Conservation (phyloP, 768 basidiomycete species). For the Russula olivacea region DNA sequence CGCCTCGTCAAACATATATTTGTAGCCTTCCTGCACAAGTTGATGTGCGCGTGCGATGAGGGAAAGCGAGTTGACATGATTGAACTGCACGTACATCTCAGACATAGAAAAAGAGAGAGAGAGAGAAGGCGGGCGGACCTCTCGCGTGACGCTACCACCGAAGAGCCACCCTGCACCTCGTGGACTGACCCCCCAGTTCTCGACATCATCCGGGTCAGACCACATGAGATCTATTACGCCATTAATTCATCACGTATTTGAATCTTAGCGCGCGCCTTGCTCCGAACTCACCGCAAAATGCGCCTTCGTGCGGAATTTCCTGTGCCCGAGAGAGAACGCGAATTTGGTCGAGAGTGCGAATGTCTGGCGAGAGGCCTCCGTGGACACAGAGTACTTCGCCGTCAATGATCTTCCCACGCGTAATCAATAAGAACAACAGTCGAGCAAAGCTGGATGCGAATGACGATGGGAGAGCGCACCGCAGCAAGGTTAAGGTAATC, state of each 20-base stretch:
- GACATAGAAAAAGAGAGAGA: not conserved
- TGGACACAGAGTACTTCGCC: slow-evolving; percentile 91
- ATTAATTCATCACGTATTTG: not conserved
- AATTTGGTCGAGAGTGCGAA: slow-evolving; percentile 91
- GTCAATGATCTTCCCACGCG: slow-evolving; percentile 74
- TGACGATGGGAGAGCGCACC: slow-evolving; percentile 39
- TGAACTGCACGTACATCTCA: slow-evolving; percentile 52
- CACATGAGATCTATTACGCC: slow-evolving; percentile 80
- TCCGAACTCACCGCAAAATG: slow-evolving; percentile 71
- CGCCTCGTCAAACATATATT: slow-evolving; percentile 92
- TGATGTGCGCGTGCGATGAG: slow-evolving; percentile 96
- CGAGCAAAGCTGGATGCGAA: not conserved
- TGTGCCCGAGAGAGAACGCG: slow-evolving; percentile 90
- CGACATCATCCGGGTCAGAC: slow-evolving; percentile 94
- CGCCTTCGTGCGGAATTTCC: slow-evolving; percentile 98
- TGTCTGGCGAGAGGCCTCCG: slow-evolving; percentile 93
- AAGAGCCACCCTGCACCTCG: slow-evolving; percentile 96
- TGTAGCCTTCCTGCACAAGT: slow-evolving; percentile 92
- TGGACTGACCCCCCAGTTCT: slow-evolving; percentile 95
- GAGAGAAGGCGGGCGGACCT: slow-evolving; percentile 42
- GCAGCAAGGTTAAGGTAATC: slow-evolving; percentile 94
- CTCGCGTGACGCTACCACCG: slow-evolving; percentile 76
- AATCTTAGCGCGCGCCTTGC: not conserved
- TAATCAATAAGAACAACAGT: not conserved
- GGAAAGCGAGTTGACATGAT: slow-evolving; percentile 79